phyloP scores from a whole-genome alignment of 495 filamentous ascomycete species.

The Hyaloscypha bicolor region DNA sequence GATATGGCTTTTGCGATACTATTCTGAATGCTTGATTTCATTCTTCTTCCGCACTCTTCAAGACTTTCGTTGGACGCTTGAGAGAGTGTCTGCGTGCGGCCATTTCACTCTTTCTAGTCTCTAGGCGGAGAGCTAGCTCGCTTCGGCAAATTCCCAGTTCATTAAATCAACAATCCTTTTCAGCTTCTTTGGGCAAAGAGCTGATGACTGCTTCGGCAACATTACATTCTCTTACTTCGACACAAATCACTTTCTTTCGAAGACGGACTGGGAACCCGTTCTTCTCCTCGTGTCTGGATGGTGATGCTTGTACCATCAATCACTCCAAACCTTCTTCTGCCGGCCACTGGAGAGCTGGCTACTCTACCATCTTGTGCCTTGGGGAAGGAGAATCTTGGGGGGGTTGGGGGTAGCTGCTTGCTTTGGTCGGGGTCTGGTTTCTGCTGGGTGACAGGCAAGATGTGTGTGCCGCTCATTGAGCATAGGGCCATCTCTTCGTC shows the following conservation, averaged over 20 bases:
- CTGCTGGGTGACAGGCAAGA: background rate
- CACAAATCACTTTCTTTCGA: too few species aligned
- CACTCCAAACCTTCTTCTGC: background rate
- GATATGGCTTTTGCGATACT: background rate
- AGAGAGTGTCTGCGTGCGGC: too few species aligned
- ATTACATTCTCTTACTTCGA: too few species aligned
- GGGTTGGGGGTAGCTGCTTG: background rate
- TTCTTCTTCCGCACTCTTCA: too few species aligned
- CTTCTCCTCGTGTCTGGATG: background rate
- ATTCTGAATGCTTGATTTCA: background rate
- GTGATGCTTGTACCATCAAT: background rate
- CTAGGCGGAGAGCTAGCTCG: too few species aligned
- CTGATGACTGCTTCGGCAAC: too few species aligned
- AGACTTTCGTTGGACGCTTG: too few species aligned
- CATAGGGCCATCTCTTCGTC: slow-evolving; percentile 3
- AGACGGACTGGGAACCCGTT: background rate
- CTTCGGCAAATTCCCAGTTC: too few species aligned
- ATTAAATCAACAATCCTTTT: too few species aligned
- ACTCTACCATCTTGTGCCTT: background rate
- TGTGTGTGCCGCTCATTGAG: slow-evolving; percentile 5
- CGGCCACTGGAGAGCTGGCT: background rate
- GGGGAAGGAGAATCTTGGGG: background rate
- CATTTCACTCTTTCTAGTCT: too few species aligned
- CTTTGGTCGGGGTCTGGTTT: background rate
- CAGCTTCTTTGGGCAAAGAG: too few species aligned